Conservation (phyloP, 352 stramenopile species). For the Globisporangium yorkense region DNA sequence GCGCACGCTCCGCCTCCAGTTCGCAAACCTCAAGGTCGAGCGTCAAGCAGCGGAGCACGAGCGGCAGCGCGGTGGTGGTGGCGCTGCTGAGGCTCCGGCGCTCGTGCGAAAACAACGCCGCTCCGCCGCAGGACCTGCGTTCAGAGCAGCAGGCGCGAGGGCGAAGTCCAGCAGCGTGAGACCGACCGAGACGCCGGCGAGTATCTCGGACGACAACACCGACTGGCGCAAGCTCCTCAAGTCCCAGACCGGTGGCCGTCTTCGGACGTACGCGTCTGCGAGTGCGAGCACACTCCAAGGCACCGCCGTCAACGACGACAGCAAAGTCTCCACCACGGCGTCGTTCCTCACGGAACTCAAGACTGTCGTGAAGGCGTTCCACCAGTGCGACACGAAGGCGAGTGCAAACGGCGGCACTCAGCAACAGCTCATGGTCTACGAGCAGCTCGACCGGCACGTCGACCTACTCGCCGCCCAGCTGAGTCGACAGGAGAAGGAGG, state of each 20-base stretch:
- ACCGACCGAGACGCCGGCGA: slow-evolving; percentile 36
- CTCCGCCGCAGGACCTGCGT: background rate
- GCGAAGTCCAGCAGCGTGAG: slow-evolving; percentile 32
- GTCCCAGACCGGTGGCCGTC: slow-evolving; percentile 7
- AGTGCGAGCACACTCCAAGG: background rate
- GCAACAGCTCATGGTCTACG: slow-evolving; percentile 24
- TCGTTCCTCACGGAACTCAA: slow-evolving; percentile 49
- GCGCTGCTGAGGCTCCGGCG: background rate
- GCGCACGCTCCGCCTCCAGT: slow-evolving; percentile 25
- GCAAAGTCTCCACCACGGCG: slow-evolving; percentile 18
- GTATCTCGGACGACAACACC: slow-evolving; percentile 54
- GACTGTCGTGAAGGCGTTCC: slow-evolving; percentile 41
- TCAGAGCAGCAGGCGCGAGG: background rate
- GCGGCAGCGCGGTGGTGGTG: background rate
- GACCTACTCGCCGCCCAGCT: slow-evolving; percentile 40
- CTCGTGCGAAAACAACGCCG: background rate
- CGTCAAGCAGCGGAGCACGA: slow-evolving; percentile 2
- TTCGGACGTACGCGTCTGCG: background rate
- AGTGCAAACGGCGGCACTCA: background rate
- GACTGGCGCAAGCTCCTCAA: slow-evolving; percentile 69
- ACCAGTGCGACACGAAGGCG: slow-evolving; percentile 3
- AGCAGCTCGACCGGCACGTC: slow-evolving; percentile 52
- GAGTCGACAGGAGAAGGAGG: slow-evolving; percentile 23
- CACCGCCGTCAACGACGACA: background rate
- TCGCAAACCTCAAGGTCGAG: slow-evolving; percentile 14